phyloP scores from a whole-genome alignment of 2,329 filamentous ascomycete species.

The Xylariales sp. region DNA sequence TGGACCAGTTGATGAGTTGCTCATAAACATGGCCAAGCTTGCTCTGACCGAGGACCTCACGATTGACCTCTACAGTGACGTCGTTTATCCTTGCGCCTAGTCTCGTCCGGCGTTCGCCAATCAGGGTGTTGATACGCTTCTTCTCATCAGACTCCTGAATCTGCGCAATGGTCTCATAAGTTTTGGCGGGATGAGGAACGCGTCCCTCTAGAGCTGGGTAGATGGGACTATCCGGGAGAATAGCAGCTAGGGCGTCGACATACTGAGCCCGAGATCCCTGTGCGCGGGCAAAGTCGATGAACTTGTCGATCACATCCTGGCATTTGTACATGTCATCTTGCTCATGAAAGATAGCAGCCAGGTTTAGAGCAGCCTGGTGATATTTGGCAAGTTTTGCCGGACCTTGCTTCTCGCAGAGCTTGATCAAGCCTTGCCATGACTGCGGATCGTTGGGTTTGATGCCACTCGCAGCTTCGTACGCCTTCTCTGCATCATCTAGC shows the following conservation, averaged over 20 bases:
- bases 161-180: constrained; percentile 77
- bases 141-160: constrained; percentile 83
- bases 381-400: constrained; percentile 67
- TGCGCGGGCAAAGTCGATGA: constrained; percentile 66
- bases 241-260: constrained; percentile 68
- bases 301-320: constrained; percentile 71
- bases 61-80: constrained; percentile 81
- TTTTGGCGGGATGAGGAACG: constrained; percentile 71
- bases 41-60: constrained; percentile 74
- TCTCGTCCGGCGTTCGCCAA: constrained; percentile 81
- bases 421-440: constrained; percentile 86
- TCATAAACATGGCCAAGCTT: constrained; percentile 76
- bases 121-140: constrained; percentile 82
- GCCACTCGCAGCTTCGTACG: constrained; percentile 68
- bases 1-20: constrained; percentile 83
- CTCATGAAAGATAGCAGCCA: constrained; percentile 71
- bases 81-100: constrained; percentile 79
- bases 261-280: constrained; percentile 71
- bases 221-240: constrained; percentile 74
- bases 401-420: constrained; percentile 76
- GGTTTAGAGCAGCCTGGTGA: constrained; percentile 63
- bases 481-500: constrained; percentile 66
- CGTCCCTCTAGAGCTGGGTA: constrained; percentile 81
- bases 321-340: constrained; percentile 60
- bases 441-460: constrained; percentile 73